phyloP scores from a whole-genome alignment of 1,284 basidiomycete species.

The Porphyrellus sp. region DNA sequence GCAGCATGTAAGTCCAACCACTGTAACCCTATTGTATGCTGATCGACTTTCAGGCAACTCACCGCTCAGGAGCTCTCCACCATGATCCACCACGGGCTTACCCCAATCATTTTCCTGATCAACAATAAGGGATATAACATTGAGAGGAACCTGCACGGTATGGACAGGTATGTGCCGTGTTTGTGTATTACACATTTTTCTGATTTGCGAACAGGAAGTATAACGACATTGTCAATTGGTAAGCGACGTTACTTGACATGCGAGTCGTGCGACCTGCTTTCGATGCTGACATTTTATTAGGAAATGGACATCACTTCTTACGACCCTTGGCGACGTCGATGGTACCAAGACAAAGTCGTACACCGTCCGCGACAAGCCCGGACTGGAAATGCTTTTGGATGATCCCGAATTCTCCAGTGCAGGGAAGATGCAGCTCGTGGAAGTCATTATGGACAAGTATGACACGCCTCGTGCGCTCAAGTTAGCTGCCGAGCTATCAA shows the following conservation, averaged over 20 bases:
- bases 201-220: conserved; percentile 53
- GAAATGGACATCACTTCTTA: conserved; percentile 61
- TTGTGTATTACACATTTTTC: conserved; percentile 18
- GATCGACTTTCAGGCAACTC: conserved; percentile 49
- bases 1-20: conserved; percentile 56
- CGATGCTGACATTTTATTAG: conserved; percentile 20
- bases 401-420: conserved; percentile 56
- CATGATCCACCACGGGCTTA: conserved; percentile 67
- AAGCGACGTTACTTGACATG: conserved; percentile 13
- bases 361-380: conserved; percentile 59
- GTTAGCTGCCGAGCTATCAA: conserved; percentile 47
- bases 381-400: conserved; percentile 62
- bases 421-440: conserved; percentile 72
- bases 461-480: conserved; percentile 71
- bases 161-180: conserved; percentile 36
- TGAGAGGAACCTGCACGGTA: conserved; percentile 77
- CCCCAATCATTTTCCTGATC: conserved; percentile 80
- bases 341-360: conserved; percentile 61
- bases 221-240: conserved; percentile 72
- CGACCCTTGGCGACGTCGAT: conserved; percentile 54
- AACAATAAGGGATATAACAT: conserved; percentile 92
- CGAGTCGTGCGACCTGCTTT: too few relatives aligned
- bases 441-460: conserved; percentile 70
- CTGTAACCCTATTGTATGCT: neutral
- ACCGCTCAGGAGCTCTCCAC: conserved; percentile 76